Evolutionary conservation across 78 protist genomes (phyloP).

Genomic region (Creolimax fragrantissima): DNA sequence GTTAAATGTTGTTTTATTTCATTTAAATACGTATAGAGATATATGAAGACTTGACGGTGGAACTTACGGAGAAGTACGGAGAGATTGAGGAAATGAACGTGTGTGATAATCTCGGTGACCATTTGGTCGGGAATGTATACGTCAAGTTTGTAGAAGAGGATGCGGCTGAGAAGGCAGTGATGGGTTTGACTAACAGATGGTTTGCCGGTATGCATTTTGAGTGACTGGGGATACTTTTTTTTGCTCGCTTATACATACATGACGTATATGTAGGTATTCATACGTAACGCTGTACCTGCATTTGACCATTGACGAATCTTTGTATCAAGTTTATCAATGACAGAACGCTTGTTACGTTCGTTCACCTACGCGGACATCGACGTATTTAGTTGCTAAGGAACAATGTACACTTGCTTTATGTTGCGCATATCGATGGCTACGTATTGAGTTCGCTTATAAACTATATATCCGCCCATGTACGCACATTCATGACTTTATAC

Average conservation of each 20-base stretch:
- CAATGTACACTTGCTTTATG: too few species aligned
- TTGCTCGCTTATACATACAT: background rate
- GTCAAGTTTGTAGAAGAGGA: conserved; percentile 83
- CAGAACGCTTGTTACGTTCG: too few species aligned
- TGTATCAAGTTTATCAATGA: too few species aligned
- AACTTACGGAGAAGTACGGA: conserved; percentile 74
- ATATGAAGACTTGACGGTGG: conserved; percentile 81
- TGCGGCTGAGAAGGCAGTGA: conserved; percentile 71
- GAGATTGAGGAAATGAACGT: conserved; percentile 68
- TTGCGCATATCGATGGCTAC: too few species aligned
- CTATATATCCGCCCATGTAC: too few species aligned
- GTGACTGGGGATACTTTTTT: conserved; percentile 1
- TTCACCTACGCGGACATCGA: too few species aligned
- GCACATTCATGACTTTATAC: too few species aligned
- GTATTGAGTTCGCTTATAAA: too few species aligned
- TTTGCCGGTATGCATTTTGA: conserved; percentile 66
- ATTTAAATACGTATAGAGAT: conserved; percentile 82
- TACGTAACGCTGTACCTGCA: too few species aligned
- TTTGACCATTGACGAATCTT: too few species aligned
- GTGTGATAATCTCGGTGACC: conserved; percentile 91
- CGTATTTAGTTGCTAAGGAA: too few species aligned
- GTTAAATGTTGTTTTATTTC: too few species aligned
- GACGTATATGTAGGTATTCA: background rate
- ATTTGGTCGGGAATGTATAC: conserved; percentile 93
- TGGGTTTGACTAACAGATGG: conserved; percentile 65